Conservation (phyloP, 31 red algal genomes). For the Odonthalia washingtoniensis region DNA sequence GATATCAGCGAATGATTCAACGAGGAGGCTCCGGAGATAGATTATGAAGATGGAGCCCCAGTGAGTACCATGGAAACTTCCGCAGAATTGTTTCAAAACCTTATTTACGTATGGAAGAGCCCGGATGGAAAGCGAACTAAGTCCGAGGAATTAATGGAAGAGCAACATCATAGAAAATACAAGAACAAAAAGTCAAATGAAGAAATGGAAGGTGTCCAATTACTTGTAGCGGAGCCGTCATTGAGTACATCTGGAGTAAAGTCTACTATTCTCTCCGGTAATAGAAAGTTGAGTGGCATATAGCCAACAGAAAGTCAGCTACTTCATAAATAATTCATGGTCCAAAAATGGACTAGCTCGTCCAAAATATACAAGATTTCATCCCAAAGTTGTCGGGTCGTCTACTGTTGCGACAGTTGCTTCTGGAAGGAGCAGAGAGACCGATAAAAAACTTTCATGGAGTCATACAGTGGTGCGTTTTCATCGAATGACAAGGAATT, state of each 20-base stretch:
- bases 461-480: conserved; percentile 49
- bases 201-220: too few species aligned
- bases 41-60: conserved; percentile 13
- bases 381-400: too few species aligned
- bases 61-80: conserved; percentile 68
- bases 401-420: background rate
- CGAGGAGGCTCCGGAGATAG: background rate
- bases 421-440: background rate
- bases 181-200: too few species aligned
- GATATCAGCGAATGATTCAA: background rate
- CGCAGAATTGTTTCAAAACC: conserved; percentile 55
- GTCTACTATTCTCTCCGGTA: conserved; percentile 50
- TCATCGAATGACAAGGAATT: conserved; percentile 50
- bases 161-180: too few species aligned
- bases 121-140: conserved; percentile 44
- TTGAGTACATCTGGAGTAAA: background rate
- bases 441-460: conserved; percentile 39
- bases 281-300: conserved; percentile 36
- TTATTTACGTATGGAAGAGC: conserved; percentile 63
- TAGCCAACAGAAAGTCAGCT: conserved; percentile 5
- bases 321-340: too few species aligned
- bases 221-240: background rate
- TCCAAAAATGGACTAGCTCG: background rate
- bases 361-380: conserved; percentile 22
- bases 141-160: background rate